phyloP scores from a whole-genome alignment of 2,329 filamentous ascomycete genomes.

The Amphichorda felina region DNA sequence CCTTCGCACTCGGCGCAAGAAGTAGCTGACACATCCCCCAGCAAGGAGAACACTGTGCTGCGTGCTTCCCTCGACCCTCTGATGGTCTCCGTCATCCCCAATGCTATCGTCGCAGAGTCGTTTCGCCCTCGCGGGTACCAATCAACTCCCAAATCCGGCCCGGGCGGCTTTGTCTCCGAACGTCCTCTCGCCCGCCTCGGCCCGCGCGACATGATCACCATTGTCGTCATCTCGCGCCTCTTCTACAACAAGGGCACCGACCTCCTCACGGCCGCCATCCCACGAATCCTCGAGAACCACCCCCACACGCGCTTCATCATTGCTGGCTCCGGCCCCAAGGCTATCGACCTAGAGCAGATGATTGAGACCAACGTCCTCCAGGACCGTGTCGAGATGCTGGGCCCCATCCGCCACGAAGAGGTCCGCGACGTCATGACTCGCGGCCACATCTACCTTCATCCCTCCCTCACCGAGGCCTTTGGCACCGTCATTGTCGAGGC shows the following conservation, averaged over 20 bases:
- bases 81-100: constrained; percentile 97
- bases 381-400: constrained; percentile 85
- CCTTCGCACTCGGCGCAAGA: not conserved
- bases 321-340: constrained; percentile 88
- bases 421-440: constrained; percentile 96
- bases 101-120: constrained; percentile 93
- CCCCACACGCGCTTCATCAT: constrained; percentile 96
- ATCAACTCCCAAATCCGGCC: constrained; percentile 5
- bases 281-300: constrained; percentile 78
- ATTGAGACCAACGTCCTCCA: constrained; percentile 90
- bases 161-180: constrained; percentile 24
- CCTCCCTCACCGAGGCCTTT: constrained; percentile 90
- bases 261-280: constrained; percentile 89
- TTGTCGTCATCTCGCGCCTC: constrained; percentile 91
- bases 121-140: constrained; percentile 56
- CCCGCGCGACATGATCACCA: constrained; percentile 80
- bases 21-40: constrained; percentile 20
- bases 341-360: constrained; percentile 97
- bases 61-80: constrained; percentile 87
- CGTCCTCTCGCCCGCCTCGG: constrained; percentile 57
- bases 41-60: constrained; percentile 96
- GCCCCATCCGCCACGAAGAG: constrained; percentile 87
- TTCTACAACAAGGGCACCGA: constrained; percentile 99
- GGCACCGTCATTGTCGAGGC: constrained; percentile 97
- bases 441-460: constrained; percentile 93